phyloP scores from a whole-genome alignment of 2,329 filamentous ascomycete species.

The Botrytis fabae region DNA sequence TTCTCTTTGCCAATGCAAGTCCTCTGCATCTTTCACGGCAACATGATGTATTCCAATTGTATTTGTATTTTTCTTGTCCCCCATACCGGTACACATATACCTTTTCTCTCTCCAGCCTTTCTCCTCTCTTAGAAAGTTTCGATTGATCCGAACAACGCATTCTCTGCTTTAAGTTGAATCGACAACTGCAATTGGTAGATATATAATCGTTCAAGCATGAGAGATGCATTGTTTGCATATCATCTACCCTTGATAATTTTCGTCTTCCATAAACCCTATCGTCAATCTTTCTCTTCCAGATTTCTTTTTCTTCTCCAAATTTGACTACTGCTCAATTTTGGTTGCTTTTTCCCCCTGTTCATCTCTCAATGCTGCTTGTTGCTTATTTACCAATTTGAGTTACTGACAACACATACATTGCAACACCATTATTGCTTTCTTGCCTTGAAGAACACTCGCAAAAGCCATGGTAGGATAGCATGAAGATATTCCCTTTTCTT shows the following conservation, averaged over 20 bases:
- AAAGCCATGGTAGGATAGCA: conserved; percentile 10
- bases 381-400: conserved; percentile 3
- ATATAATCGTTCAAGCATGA: conserved; percentile 7
- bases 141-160: conserved; percentile 21
- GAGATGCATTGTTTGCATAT: conserved; percentile 19
- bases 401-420: conserved; percentile 17
- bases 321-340: background rate
- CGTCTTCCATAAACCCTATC: conserved; percentile 11
- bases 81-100: background rate
- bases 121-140: conserved; percentile 1
- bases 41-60: background rate
- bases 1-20: background rate
- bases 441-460: background rate
- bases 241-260: background rate
- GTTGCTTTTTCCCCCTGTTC: background rate
- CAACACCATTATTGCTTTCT: conserved; percentile 9
- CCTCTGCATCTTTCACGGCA: background rate
- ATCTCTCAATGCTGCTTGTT: background rate
- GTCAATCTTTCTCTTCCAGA: background rate
- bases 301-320: background rate
- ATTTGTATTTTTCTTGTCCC: background rate
- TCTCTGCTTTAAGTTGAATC: conserved; percentile 10
- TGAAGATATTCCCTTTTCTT: background rate
- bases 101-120: background rate
- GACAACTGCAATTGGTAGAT: conserved; percentile 20